phyloP scores from a whole-genome alignment of 2,329 filamentous ascomycete genomes.

The Penicillium fuscoglaucum region DNA sequence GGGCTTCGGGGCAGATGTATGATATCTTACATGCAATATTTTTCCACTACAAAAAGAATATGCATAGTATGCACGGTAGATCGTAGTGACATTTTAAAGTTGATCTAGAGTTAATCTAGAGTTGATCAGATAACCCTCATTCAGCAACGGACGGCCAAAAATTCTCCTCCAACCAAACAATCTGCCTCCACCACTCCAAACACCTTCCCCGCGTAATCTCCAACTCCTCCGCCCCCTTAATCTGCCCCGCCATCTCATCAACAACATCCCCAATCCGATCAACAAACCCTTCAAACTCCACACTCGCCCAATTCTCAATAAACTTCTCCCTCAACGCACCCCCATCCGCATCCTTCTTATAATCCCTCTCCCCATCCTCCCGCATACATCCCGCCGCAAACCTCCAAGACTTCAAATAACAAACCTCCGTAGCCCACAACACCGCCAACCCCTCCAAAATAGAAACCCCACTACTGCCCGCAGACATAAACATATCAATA shows the following conservation, averaged over 20 bases:
- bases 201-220: slow-evolving; percentile 45
- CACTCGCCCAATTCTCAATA: slow-evolving; percentile 68
- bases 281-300: slow-evolving; percentile 62
- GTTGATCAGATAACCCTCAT: neutral
- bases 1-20: slow-evolving; percentile 15
- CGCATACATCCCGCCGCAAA: slow-evolving; percentile 40
- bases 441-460: slow-evolving; percentile 69
- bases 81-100: neutral
- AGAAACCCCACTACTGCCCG: slow-evolving; percentile 51
- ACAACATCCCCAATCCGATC: slow-evolving; percentile 55
- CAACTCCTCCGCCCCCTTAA: slow-evolving; percentile 38
- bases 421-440: slow-evolving; percentile 75
- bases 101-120: neutral
- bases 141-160: slow-evolving; percentile 56
- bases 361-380: slow-evolving; percentile 13
- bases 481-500: slow-evolving; percentile 61
- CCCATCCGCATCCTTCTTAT: slow-evolving; percentile 59
- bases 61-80: neutral
- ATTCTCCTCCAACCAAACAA: slow-evolving; percentile 56
- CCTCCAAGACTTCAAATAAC: slow-evolving; percentile 62
- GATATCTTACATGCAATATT: slow-evolving; percentile 20
- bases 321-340: slow-evolving; percentile 65
- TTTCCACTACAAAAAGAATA: neutral
- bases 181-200: slow-evolving; percentile 51
- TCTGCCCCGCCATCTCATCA: slow-evolving; percentile 53